Evolutionary conservation across 495 filamentous ascomycete genomes (phyloP), one percentile per base, ranked within the genome.

Genomic region (Cryomyces minteri): DNA sequence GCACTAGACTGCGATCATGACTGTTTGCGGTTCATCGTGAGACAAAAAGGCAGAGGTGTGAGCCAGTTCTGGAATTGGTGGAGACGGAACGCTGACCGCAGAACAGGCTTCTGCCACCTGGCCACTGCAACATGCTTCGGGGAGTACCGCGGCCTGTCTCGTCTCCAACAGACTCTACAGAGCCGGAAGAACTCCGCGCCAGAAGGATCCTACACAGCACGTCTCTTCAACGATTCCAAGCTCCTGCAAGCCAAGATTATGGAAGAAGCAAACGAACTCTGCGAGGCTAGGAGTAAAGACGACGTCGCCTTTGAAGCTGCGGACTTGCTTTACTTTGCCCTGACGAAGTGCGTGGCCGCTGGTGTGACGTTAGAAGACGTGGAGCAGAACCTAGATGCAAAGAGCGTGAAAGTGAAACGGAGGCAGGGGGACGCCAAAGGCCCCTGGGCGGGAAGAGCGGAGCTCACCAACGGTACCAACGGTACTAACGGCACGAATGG

Each of bases 201-300:
- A 3, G 71, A 70, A 47, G 88, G 87, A 0, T 96, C 90, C 11
- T 98, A 98, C 59, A 98, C 90, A 10, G 83, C 84, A 32, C 69
- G 90, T 12, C 66, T 98, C 6, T 98, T 95, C 67, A 83, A 79
- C 29, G 92, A 96, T 46, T 74, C 83, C 46, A 84, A 90, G 62
- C 73, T 96, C 14, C 66, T 93, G 11, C 71, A 81, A 32, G 92
- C 90, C 4, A 98, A 98, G 69, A 94, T 98, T 38, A 90, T 94
- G 80, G 90, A 98, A 62, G 90, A 98, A 59, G 90, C 90, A 3
- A 80, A 85, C 49, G 90, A 98, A 64, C 67, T 98, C 31, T 96
- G 90, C 65, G 72, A 83, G 42, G 90, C 90, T 10, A 72, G 70
- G 34, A 78, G 74, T 8, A 83, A 84, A 44, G 69, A 87, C 44